Evolutionary conservation across 2,329 filamentous ascomycete genomes (phyloP).

Genomic region (Penicillium sp.): DNA sequence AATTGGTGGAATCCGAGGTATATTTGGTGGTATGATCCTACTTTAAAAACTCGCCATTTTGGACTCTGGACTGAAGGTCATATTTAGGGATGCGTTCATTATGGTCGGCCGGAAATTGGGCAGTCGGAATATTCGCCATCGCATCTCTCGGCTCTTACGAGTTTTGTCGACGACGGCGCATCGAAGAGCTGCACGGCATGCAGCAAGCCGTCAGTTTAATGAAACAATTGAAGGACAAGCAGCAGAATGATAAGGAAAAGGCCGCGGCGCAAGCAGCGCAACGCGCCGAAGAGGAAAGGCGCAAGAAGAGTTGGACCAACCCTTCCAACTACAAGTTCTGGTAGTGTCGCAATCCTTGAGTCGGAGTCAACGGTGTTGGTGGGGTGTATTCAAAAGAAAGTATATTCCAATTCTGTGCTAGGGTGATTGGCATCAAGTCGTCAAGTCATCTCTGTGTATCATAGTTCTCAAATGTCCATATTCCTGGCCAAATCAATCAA

Average conservation of each 20-base stretch:
- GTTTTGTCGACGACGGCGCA: conserved; percentile 76
- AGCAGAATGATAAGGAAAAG: conserved; percentile 56
- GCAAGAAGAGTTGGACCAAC: conserved; percentile 49
- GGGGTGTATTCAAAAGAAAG: conserved; percentile 24
- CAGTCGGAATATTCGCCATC: conserved; percentile 74
- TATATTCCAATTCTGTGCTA: conserved; percentile 26
- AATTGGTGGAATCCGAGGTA: conserved; percentile 72
- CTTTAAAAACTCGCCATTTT: neutral
- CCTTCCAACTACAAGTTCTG: conserved; percentile 53
- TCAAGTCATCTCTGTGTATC: conserved; percentile 32
- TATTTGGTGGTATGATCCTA: conserved; percentile 68
- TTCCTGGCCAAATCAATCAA: conserved; percentile 10
- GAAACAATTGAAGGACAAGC: conserved; percentile 71
- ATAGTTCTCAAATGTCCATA: conserved; percentile 26
- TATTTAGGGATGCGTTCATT: conserved; percentile 56
- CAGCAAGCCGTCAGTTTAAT: conserved; percentile 83
- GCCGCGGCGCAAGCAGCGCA: conserved; percentile 40
- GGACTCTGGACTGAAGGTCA: neutral
- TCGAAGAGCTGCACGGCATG: conserved; percentile 80
- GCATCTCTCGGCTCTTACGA: conserved; percentile 77
- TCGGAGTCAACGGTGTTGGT: conserved; percentile 39
- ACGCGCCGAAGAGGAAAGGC: conserved; percentile 44
- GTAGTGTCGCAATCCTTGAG: conserved; percentile 35
- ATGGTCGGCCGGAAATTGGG: conserved; percentile 78
- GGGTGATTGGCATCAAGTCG: conserved; percentile 22